Evolutionary conservation across 2,329 filamentous ascomycete species (phyloP).

Genomic region (Coniochaeta hoffmannii): DNA sequence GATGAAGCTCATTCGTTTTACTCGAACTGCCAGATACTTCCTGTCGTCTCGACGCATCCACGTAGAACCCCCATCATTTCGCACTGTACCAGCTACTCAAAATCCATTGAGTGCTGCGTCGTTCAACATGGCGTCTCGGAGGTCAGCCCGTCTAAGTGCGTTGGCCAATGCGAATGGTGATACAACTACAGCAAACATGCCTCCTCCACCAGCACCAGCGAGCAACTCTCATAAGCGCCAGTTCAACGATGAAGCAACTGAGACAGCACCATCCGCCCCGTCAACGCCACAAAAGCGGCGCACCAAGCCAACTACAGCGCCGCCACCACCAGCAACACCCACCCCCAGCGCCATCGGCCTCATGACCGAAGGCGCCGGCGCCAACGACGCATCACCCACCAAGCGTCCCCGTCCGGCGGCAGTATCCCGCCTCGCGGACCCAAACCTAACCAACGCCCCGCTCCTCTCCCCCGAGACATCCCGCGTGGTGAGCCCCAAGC

Average conservation of each 20-base stretch:
- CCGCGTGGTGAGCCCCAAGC: constrained; percentile 37
- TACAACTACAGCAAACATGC: constrained; percentile 6
- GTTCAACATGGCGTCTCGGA: constrained; percentile 20
- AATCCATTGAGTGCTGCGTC: not conserved
- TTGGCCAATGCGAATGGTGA: constrained; percentile 11
- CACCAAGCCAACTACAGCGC: constrained; percentile 21
- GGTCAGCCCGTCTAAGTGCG: constrained; percentile 33
- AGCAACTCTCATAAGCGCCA: constrained; percentile 21
- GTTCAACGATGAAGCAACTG: constrained; percentile 8
- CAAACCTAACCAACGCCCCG: constrained; percentile 59
- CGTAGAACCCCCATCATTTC: not conserved
- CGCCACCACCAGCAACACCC: constrained; percentile 36
- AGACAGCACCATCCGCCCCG: constrained; percentile 10
- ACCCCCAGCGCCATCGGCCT: constrained; percentile 36
- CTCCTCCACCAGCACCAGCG: constrained; percentile 8
- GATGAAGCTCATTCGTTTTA: not conserved
- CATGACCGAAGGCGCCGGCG: constrained; percentile 23
- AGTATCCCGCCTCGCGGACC: constrained; percentile 51
- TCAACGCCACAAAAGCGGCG: constrained; percentile 15
- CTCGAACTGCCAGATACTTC: not conserved
- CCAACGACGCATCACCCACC: constrained; percentile 12
- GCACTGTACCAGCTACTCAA: not conserved
- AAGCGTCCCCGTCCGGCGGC: constrained; percentile 32
- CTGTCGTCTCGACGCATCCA: not conserved
- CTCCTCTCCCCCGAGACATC: constrained; percentile 66